Evolutionary conservation across 345 rosid species (phyloP), one percentile per base, ranked within the genome.

Genomic region (Aquilaria sinensis): DNA sequence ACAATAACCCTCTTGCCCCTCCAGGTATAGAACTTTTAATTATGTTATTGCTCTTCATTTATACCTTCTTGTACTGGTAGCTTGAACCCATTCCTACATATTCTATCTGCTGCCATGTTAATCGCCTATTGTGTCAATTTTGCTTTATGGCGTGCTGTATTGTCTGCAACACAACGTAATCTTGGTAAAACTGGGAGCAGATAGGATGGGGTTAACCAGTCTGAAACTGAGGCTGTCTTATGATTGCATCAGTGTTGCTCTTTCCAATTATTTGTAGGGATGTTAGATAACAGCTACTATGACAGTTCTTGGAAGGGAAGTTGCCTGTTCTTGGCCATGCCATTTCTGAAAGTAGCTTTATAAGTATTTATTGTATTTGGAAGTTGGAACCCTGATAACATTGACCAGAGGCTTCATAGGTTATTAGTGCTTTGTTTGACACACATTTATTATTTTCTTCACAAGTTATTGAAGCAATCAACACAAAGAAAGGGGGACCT

Each of bases 401-500:
- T 54, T 30, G 43, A 31, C 10, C 41, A 55, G 37, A 55, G 14
- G 1, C 5, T 12, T 57, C 15, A 1, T 49, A 8, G 23, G 23
- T 23, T 37, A n/a, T 16, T 12, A 53, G 2, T 51, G 47, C 33
- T 47, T 43, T 48, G 6, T 15, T 23, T 54, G 58, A 50, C 12
- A 5, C 56, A 9, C 5, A 1, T 37, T 9, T 37, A 4, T 37
- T 37, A 9, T 45, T 54, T 53, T 41, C 31, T 46, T 54, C 77
- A 72, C 33, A 76, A 92, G 98, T 80, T 61, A 73, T 84, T 14
- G 80, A 70, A 51, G 71, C 90, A 3, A 72, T 88, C 67, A 67
- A 65, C 78, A 75, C 73, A 77, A 82, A 79, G 73, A 94, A 94
- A 80, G 99, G 99, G 2, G 95, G 84, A 60, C 97, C 97, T 31